A percentile compares a stretch with the other conserved stretches of the same genome.
phyloP scores from a whole-genome alignment of 2,329 filamentous ascomycete species.

The Exserohilum turcica region DNA sequence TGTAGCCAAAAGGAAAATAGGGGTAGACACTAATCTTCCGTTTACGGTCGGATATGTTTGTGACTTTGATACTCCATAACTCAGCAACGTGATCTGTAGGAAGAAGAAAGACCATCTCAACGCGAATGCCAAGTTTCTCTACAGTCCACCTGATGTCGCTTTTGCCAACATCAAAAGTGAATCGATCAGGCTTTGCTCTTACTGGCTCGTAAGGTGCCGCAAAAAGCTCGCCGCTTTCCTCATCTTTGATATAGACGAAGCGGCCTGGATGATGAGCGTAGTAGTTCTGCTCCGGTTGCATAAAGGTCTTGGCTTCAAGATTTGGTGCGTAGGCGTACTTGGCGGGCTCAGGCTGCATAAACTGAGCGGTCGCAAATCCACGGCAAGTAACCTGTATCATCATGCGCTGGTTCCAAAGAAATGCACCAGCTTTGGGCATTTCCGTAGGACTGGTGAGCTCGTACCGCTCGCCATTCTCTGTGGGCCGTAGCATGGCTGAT shows the following conservation, averaged over 20 bases:
- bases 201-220: conserved; percentile 63
- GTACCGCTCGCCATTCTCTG: conserved; percentile 59
- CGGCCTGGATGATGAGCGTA: conserved; percentile 64
- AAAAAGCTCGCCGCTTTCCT: conserved; percentile 57
- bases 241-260: conserved; percentile 65
- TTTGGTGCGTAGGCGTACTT: conserved; percentile 66
- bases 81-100: conserved; percentile 62
- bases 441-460: conserved; percentile 62
- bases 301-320: conserved; percentile 64
- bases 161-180: conserved; percentile 61
- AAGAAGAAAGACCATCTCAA: conserved; percentile 59
- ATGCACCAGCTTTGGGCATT: conserved; percentile 61
- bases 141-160: conserved; percentile 61
- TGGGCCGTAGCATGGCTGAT: conserved; percentile 45
- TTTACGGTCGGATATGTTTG: conserved; percentile 54
- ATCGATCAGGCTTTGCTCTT: conserved; percentile 54
- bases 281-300: conserved; percentile 66
- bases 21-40: conserved; percentile 60
- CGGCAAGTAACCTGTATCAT: conserved; percentile 66
- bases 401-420: conserved; percentile 66
- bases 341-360: conserved; percentile 65
- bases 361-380: conserved; percentile 63
- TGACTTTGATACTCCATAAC: conserved; percentile 61
- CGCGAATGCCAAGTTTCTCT: conserved; percentile 57
- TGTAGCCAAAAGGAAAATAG: conserved; percentile 64